phyloP scores from a whole-genome alignment of 202 grass and related monocot genomes.

The Digitaria exilis region DNA sequence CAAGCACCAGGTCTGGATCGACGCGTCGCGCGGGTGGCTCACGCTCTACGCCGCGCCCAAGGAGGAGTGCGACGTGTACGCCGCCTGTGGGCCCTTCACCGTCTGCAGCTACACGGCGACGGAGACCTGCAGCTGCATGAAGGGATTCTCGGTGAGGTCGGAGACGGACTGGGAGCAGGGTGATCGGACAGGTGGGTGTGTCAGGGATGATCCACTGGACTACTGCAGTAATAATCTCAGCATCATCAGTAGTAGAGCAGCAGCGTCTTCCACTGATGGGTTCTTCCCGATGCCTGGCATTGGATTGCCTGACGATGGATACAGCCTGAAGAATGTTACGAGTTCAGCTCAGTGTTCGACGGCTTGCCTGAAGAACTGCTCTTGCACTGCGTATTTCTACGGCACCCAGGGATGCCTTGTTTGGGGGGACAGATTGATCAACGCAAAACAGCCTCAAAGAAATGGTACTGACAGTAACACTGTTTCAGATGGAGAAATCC shows the following conservation, averaged over 20 bases:
- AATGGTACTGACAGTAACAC: no score
- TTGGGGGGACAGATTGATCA: slow-evolving; percentile 22
- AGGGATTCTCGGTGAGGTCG: slow-evolving; percentile 45
- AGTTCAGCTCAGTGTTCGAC: slow-evolving; percentile 16
- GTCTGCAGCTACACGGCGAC: slow-evolving; percentile 28
- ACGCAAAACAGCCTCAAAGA: slow-evolving; percentile 12
- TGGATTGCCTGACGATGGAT: slow-evolving; percentile 10
- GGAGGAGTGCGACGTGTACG: slow-evolving; percentile 52
- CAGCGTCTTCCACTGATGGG: slow-evolving; percentile 1
- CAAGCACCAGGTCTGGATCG: slow-evolving; percentile 38
- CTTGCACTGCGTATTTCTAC: slow-evolving; percentile 46
- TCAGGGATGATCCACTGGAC: slow-evolving; percentile 11
- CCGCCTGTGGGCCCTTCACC: slow-evolving; percentile 43
- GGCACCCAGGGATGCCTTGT: slow-evolving; percentile 32
- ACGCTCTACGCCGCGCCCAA: slow-evolving; percentile 36
- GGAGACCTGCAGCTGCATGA: slow-evolving; percentile 44
- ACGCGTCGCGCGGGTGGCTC: slow-evolving; percentile 23
- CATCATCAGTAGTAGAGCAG: background rate
- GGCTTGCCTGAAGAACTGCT: slow-evolving; percentile 36
- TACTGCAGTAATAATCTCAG: background rate
- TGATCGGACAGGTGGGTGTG: slow-evolving; percentile 50
- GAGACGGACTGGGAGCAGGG: slow-evolving; percentile 39
- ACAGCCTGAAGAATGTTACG: background rate
- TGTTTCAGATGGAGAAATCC: background rate
- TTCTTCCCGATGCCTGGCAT: slow-evolving; percentile 12